Base-by-base conservation (phyloP, 2,329 filamentous ascomycete species). In the Sporothrix curviconia region DNA sequence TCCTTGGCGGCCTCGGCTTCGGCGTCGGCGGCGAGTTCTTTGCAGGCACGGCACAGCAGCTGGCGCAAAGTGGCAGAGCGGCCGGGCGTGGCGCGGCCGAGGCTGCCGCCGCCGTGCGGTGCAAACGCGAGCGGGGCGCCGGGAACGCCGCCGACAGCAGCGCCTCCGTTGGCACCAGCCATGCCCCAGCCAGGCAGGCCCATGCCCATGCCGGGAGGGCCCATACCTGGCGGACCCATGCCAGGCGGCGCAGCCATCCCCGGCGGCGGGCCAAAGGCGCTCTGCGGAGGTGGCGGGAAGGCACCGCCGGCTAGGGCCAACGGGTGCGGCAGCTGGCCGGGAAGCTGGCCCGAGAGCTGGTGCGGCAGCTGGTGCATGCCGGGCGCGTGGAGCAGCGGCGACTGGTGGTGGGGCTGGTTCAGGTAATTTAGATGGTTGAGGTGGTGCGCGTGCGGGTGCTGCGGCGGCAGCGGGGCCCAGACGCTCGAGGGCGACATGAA, bases 11-110 rank as follows among this genome's bases (percentile, higher is more conserved):
- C 85, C 70, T 55, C 80, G 75, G 40, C 68, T 12, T n/a, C 49
- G 7, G 3, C 32, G 39, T 57, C 60, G 17, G 30, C 57, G 2
- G 63, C 71, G 7, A 86, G 69, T 8, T 80, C 78, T 68, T 89
- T 87, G 75, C 90, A 96, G 3, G 89, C 88, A 53, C 85, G 81
- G 63, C 89, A 92, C 17, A 95, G 82, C 69, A 90, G 80, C 58
- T 87, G 75, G 40, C 90, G 85, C 55, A 95, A 78, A 1, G 82
- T 76, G 15, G 90, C 79, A 19, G 87, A 82, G 12, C 87, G 82
- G 49, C 85, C 83, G 55, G 84, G 81, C 54, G 75, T 73, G 5
- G 78, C 72, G 6, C 81, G 77, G 43, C 71, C 68, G n/a, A 69
- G 61, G 5, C 67, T 63, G 5, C 65, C 68, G n/a, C n/a, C n/a